Conservation (phyloP, 2,329 filamentous ascomycete genomes). For the Kalaharituber pfeilii region DNA sequence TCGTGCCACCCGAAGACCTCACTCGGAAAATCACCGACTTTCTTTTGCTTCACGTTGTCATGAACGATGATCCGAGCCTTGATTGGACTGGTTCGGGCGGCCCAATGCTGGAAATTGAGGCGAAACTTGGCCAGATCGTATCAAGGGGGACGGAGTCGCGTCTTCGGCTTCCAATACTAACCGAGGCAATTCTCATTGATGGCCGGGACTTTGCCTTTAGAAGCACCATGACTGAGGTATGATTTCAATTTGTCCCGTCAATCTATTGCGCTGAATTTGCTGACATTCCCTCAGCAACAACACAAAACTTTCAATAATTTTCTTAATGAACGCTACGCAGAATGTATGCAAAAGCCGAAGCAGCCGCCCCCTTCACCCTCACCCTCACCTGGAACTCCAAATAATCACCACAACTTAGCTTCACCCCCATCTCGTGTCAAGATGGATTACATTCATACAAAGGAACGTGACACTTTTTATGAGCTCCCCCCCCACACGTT, state of each 20-base stretch:
- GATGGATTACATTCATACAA: constrained; percentile 65
- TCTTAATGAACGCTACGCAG: constrained; percentile 51
- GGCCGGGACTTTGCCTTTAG: constrained; percentile 49
- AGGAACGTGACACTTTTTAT: constrained; percentile 70
- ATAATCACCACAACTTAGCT: constrained; percentile 22
- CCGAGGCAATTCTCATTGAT: constrained; percentile 42
- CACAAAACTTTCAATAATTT: constrained; percentile 72
- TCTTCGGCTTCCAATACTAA: constrained; percentile 47
- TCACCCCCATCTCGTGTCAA: constrained; percentile 35
- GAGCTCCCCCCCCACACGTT: constrained; percentile 47
- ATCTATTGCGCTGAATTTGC: background rate
- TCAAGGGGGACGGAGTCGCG: constrained; percentile 53
- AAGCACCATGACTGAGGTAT: constrained; percentile 78
- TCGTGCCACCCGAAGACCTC: constrained; percentile 55
- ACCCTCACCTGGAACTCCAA: constrained; percentile 32
- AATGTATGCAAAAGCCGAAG: constrained; percentile 37
- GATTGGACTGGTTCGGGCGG: constrained; percentile 41
- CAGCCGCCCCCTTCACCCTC: constrained; percentile 10
- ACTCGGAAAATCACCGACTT: constrained; percentile 67
- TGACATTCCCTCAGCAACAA: constrained; percentile 36
- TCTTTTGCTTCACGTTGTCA: constrained; percentile 53
- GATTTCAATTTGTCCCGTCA: background rate
- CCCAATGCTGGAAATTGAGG: constrained; percentile 79
- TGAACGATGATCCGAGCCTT: constrained; percentile 43
- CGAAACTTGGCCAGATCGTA: constrained; percentile 71